Conservation (phyloP, 192 early-diverging fungal genomes). For the Lunasporangiospora selenospora region DNA sequence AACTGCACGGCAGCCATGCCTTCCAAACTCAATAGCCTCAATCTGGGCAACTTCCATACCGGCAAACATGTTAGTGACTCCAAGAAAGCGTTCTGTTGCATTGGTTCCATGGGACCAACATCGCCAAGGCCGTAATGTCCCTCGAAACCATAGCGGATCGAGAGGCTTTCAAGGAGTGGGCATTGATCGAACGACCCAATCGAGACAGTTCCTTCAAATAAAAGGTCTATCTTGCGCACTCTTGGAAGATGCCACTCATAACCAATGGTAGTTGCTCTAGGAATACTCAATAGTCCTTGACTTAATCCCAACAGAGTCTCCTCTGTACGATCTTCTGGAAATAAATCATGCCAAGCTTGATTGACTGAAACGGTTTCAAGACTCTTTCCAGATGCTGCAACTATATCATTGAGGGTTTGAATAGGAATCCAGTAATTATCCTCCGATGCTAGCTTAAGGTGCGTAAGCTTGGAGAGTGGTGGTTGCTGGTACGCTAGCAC, state of each 20-base stretch:
- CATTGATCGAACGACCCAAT: conserved; percentile 9
- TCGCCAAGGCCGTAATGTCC: not conserved
- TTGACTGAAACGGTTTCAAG: not conserved
- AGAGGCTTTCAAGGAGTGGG: conserved; percentile 3
- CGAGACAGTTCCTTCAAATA: not conserved
- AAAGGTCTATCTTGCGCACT: not conserved
- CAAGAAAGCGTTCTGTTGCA: not conserved
- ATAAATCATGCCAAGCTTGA: no score
- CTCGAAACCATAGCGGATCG: not conserved
- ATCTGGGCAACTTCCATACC: conserved; percentile 1
- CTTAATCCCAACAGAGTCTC: not conserved
- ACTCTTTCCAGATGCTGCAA: conserved; percentile 5
- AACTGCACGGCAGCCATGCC: no score
- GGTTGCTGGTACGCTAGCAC: no score
- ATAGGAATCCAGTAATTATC: not conserved
- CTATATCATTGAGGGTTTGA: conserved; percentile 11
- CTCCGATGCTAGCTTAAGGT: not conserved
- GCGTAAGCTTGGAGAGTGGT: not conserved
- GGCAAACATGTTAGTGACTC: conserved; percentile 2
- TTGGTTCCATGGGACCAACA: not conserved
- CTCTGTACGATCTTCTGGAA: not conserved
- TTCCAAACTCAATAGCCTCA: conserved; percentile 1
- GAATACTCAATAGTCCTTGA: not conserved
- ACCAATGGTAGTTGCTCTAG: not conserved
- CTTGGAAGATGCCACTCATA: not conserved